phyloP scores from a whole-genome alignment of 2,329 filamentous ascomycete genomes.

The Biscogniauxia marginata region DNA sequence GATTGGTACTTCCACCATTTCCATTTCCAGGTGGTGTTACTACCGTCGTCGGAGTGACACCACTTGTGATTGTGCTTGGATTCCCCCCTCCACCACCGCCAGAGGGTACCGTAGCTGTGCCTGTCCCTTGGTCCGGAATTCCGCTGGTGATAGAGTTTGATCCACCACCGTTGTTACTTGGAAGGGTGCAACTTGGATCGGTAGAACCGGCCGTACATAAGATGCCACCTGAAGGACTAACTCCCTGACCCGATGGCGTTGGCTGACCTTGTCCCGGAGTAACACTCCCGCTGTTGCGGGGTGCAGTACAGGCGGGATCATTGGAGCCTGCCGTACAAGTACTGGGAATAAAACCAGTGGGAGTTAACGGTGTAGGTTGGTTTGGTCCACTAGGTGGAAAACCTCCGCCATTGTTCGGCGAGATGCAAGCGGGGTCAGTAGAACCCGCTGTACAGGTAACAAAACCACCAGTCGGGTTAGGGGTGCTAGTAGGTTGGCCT shows the following conservation, averaged over 20 bases:
- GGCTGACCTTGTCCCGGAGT: slow-evolving; percentile 15
- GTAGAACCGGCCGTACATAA: slow-evolving; percentile 5
- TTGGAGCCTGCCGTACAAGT: slow-evolving; percentile 9
- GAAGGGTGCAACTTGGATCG: slow-evolving; percentile 9
- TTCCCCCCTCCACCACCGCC: slow-evolving; percentile 2
- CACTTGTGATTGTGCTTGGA: slow-evolving; percentile 4
- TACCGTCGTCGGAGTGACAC: background rate
- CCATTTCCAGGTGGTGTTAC: slow-evolving; percentile 7
- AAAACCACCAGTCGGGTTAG: slow-evolving; percentile 1
- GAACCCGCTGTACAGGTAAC: slow-evolving; percentile 10
- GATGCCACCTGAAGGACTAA: background rate
- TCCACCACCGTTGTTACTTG: slow-evolving; percentile 1
- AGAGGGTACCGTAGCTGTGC: background rate
- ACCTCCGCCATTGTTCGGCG: slow-evolving; percentile 9
- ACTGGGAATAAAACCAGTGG: background rate
- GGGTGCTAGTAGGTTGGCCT: background rate
- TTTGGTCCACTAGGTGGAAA: slow-evolving; percentile 3
- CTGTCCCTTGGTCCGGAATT: slow-evolving; percentile 5
- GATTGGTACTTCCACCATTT: slow-evolving; percentile 8
- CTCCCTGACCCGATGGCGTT: slow-evolving; percentile 8
- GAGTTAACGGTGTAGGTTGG: slow-evolving; percentile 5
- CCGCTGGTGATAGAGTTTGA: background rate
- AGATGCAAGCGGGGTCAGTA: slow-evolving; percentile 17
- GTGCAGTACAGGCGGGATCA: slow-evolving; percentile 4
- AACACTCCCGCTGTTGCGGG: slow-evolving; percentile 4